phyloP scores from a whole-genome alignment of 73 alveolate species.

The Paraurostyla sp. region DNA sequence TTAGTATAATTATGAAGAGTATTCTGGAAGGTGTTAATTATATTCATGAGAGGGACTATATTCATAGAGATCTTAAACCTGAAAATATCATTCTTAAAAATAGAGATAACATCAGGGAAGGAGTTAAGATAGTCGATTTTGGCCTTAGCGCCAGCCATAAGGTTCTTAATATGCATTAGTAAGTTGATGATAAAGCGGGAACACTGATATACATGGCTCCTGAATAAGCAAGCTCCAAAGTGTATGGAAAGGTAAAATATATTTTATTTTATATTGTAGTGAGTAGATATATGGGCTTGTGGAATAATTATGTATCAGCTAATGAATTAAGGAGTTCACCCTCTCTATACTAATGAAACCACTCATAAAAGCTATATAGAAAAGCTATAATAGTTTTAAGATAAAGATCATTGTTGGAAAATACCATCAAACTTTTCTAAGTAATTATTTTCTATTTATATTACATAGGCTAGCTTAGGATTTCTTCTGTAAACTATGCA shows the following conservation, averaged over 20 bases:
- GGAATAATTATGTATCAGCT: conserved; percentile 64
- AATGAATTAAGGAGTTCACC: conserved; percentile 30
- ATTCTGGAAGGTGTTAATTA: conserved; percentile 47
- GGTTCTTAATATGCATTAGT: background rate
- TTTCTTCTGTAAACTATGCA: conserved; percentile 61
- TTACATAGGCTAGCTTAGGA: conserved; percentile 37
- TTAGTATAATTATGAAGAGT: background rate
- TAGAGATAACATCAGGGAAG: background rate
- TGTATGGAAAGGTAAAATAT: conserved; percentile 55
- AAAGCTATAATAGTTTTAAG: background rate
- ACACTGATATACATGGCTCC: conserved; percentile 75
- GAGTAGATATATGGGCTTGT: conserved; percentile 61
- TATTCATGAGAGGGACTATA: conserved; percentile 63
- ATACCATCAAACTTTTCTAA: background rate
- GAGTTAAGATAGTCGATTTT: conserved; percentile 61
- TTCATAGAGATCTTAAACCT: conserved; percentile 70
- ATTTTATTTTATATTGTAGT: background rate
- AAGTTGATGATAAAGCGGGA: conserved; percentile 58
- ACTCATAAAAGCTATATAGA: background rate
- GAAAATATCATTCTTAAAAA: conserved; percentile 8
- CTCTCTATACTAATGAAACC: background rate
- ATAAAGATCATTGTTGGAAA: background rate
- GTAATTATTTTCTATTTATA: background rate
- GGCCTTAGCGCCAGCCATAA: conserved; percentile 46
- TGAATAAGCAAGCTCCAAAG: conserved; percentile 47